phyloP scores from a whole-genome alignment of 2,329 filamentous ascomycete genomes.

The Trichoderma lentiforme region DNA sequence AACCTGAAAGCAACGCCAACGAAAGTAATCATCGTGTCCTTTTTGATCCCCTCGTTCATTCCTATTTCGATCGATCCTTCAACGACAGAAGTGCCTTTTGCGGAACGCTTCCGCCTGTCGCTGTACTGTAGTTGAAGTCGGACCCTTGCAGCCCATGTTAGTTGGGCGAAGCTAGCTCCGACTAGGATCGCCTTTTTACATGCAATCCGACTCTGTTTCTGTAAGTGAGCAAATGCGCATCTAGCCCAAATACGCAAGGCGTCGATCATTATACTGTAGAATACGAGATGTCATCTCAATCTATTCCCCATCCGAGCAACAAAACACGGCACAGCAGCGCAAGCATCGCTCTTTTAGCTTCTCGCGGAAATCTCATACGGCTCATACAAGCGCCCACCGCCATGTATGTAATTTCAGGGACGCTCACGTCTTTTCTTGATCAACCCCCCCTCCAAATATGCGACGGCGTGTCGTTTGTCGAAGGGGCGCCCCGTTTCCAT shows the following conservation, averaged over 20 bases:
- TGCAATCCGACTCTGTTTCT: not conserved
- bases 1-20: not conserved
- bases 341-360: not conserved
- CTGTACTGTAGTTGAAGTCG: not conserved
- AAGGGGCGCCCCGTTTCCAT: not conserved
- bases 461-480: not conserved
- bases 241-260: not conserved
- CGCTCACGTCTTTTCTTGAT: not conserved
- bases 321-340: not conserved
- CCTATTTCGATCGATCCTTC: constrained; percentile 7
- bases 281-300: not conserved
- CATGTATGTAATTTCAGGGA: not conserved
- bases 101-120: not conserved
- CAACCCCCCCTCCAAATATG: not conserved
- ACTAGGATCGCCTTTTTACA: not conserved
- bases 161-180: not conserved
- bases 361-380: not conserved
- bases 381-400: constrained; percentile 10
- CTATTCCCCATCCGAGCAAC: not conserved
- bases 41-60: not conserved
- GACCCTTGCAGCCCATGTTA: not conserved
- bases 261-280: not conserved
- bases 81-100: not conserved
- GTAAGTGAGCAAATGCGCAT: not conserved
- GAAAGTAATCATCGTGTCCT: not conserved